phyloP scores from a whole-genome alignment of 768 basidiomycete species.

The Polyporus arcularius region DNA sequence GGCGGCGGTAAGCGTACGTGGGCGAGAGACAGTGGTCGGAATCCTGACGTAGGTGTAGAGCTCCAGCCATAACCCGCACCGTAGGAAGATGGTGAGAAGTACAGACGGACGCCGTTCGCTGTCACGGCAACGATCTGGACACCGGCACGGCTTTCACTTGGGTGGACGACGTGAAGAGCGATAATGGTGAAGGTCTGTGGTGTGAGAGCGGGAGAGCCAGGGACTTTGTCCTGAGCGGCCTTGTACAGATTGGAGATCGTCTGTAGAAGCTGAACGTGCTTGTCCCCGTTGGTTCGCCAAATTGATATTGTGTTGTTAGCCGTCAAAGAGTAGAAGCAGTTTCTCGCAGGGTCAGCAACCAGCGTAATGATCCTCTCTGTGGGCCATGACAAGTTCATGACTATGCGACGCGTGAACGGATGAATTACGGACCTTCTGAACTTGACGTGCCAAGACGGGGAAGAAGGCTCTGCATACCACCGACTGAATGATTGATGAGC shows the following conservation, averaged over 20 bases:
- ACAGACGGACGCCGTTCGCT: conserved; percentile 79
- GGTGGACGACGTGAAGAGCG: conserved; percentile 67
- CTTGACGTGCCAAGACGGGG: conserved; percentile 69
- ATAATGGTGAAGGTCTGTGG: conserved; percentile 72
- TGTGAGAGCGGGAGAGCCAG: conserved; percentile 71
- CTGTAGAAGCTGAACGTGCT: conserved; percentile 69
- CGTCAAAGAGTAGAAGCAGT: conserved; percentile 79
- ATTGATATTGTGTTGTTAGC: conserved; percentile 65
- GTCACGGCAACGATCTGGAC: conserved; percentile 83
- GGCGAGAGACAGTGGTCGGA: conserved; percentile 61
- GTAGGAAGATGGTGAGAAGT: conserved; percentile 60
- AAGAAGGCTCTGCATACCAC: conserved; percentile 75
- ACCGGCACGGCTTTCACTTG: conserved; percentile 64
- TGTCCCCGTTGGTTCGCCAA: conserved; percentile 65
- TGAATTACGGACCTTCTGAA: conserved; percentile 54
- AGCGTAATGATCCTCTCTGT: conserved; percentile 73
- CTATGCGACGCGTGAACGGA: background rate
- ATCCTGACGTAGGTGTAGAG: conserved; percentile 30
- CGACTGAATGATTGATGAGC: conserved; percentile 84
- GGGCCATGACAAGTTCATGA: conserved; percentile 6
- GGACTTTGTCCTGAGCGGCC: conserved; percentile 77
- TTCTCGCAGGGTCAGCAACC: conserved; percentile 65
- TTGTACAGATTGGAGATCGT: conserved; percentile 76
- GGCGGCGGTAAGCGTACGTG: conserved; percentile 81
- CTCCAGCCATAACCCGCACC: conserved; percentile 47